Evolutionary conservation across 108 stramenopile species (phyloP), one percentile per base, ranked within the genome.

Genomic region (Nitzschia putrida): DNA sequence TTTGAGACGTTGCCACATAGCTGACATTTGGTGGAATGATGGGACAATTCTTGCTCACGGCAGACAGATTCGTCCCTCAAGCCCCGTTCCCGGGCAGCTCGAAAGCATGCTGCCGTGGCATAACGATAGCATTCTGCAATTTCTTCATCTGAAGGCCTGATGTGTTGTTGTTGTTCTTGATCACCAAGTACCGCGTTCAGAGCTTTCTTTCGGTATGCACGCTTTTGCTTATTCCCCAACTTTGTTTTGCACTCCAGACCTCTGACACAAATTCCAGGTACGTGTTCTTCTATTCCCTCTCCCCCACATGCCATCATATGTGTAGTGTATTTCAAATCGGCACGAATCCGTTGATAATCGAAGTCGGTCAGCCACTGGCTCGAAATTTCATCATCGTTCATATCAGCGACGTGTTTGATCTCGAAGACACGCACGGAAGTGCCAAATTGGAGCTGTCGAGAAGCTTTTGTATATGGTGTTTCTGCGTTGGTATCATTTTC

Each of bases 381-480:
- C 6, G 47, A 49, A 49, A 49, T 49, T 49, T 49, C 47, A 49
- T 49, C 47, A 6, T 49, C 47, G 47, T 49, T 49, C 47, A 49
- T 49, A 5, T 49, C 18, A 16, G n/a, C n/a, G 6, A 49, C 47
- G 6, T 49, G 47, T 6, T 49, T 49, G 47, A 49, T 6, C 18
- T 49, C 47, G 29, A 34, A 34, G 29, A 34, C 29, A 3, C 29
- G 29, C 29, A 34, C 29, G 4, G 29, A 34, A 34, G 29, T 1
- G 29, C 4, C 29, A 34, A 34, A 34, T 34, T 34, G 29, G 29
- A 34, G 29, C 29, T 34, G 29, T 34, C 29, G 1, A 3, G 29
- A 34, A 34, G 4, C 4, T 4, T 4, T 34, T 34, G 29, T 34
- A 34, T 1, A 34, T 34, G 1, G 29, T 1, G 29, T 1, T 1